Evolutionary conservation across 768 basidiomycete species (phyloP).

Genomic region (Sarcomyxa edulis): DNA sequence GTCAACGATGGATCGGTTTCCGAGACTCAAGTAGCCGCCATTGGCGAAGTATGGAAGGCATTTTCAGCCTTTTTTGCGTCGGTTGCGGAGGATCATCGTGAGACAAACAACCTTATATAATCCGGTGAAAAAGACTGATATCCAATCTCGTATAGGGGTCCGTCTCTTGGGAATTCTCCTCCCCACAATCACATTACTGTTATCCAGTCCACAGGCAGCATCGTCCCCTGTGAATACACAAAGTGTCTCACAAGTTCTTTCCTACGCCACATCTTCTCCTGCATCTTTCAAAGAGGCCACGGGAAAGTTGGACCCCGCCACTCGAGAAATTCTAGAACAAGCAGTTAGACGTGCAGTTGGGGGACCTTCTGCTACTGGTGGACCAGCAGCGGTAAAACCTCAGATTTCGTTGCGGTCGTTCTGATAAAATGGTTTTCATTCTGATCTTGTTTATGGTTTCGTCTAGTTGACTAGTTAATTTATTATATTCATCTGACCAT

Average conservation of each 20-base stretch:
- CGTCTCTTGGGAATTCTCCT: conserved; percentile 66
- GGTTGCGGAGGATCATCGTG: conserved; percentile 58
- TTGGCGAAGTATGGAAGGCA: conserved; percentile 80
- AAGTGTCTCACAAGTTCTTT: conserved; percentile 62
- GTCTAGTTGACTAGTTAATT: too few relatives aligned
- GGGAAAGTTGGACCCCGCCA: conserved; percentile 50
- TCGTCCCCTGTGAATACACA: conserved; percentile 46
- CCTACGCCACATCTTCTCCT: conserved; percentile 68
- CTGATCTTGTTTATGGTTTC: too few relatives aligned
- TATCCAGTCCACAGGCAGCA: conserved; percentile 44
- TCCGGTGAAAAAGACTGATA: conserved; percentile 8
- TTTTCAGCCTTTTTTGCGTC: conserved; percentile 60
- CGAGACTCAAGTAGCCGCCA: conserved; percentile 53
- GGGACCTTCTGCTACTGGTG: conserved; percentile 25
- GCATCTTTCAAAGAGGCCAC: conserved; percentile 83
- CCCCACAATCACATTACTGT: conserved; percentile 68
- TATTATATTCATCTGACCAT: too few relatives aligned
- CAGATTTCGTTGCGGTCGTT: conserved; percentile 78
- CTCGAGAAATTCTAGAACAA: conserved; percentile 63
- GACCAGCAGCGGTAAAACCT: conserved; percentile 47
- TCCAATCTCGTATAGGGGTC: conserved; percentile 39
- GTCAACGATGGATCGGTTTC: conserved; percentile 52
- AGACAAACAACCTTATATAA: conserved; percentile 24
- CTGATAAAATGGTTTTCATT: too few relatives aligned
- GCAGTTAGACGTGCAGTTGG: conserved; percentile 75